Evolutionary conservation across 2,329 filamentous ascomycete genomes (phyloP).

Genomic region (Tolypocladium album): DNA sequence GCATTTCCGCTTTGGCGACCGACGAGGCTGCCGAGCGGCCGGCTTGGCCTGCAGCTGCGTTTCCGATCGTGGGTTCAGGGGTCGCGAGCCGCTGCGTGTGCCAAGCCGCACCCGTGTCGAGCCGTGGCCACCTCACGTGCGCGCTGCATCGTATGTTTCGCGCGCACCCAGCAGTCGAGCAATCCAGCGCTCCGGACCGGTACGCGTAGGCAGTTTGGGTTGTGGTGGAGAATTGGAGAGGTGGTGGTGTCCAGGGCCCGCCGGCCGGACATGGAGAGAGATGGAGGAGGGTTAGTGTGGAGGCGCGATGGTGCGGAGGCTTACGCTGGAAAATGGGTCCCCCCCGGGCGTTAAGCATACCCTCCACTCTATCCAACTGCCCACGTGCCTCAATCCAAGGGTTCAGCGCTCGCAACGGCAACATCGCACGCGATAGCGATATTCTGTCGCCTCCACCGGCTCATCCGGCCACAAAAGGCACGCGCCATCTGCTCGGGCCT

Average conservation of each 20-base stretch:
- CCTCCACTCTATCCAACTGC: background rate
- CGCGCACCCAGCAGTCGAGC: too few species aligned
- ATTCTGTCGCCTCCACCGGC: background rate
- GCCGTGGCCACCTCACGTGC: background rate
- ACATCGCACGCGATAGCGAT: background rate
- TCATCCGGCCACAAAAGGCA: background rate
- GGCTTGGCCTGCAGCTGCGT: background rate
- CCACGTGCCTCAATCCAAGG: slow-evolving; percentile 1
- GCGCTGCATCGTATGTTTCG: too few species aligned
- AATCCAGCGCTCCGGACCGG: too few species aligned
- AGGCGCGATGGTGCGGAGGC: background rate
- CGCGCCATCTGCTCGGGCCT: background rate
- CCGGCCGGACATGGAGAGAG: background rate
- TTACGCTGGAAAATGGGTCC: background rate
- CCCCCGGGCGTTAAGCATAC: background rate
- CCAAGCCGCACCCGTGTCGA: background rate
- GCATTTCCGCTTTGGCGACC: background rate
- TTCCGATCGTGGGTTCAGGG: background rate
- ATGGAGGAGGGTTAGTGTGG: background rate
- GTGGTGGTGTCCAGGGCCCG: too few species aligned
- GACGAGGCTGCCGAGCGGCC: background rate
- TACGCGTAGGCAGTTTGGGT: too few species aligned
- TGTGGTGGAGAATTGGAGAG: too few species aligned
- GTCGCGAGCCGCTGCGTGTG: background rate
- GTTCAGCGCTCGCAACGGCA: background rate